A percentile compares a stretch with the other conserved stretches of the same genome.
Conservation (phyloP, 345 rosid genomes). For the Lagerstroemia speciosa region DNA sequence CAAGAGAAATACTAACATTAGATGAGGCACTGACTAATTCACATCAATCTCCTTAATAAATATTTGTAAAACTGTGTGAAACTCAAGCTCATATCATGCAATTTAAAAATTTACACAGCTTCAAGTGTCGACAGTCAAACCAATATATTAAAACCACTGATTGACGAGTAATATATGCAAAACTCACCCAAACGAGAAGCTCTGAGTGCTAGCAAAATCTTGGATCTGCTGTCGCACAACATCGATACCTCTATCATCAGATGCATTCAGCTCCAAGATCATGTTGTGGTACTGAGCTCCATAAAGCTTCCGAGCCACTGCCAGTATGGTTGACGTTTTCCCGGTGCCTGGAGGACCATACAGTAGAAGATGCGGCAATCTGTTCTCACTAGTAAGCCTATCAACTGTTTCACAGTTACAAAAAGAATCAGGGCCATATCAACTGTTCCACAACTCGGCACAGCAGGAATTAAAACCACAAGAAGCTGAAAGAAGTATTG, state of each 20-base stretch:
- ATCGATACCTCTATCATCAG: slow-evolving; percentile 94
- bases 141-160: not conserved
- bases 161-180: not conserved
- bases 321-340: slow-evolving; percentile 96
- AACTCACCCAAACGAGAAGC: slow-evolving; percentile 73
- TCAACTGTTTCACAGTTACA: slow-evolving; percentile 47
- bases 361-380: slow-evolving; percentile 79
- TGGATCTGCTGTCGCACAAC: slow-evolving; percentile 93
- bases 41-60: not conserved
- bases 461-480: not conserved
- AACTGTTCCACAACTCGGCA: not conserved
- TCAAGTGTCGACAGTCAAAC: not conserved
- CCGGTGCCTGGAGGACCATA: slow-evolving; percentile 99
- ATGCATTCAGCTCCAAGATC: slow-evolving; percentile 95
- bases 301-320: slow-evolving; percentile 88
- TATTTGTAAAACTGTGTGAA: not conserved
- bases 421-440: not conserved
- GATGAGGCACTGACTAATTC: not conserved
- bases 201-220: slow-evolving; percentile 95
- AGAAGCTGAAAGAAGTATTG: not conserved
- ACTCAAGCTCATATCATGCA: not conserved
- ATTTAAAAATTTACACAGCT: not conserved
- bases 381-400: slow-evolving; percentile 87
- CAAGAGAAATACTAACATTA: not conserved
- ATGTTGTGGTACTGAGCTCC: slow-evolving; percentile 80